phyloP scores from a whole-genome alignment of 1,139 yeast species.

The Pichiaceae sp. region DNA sequence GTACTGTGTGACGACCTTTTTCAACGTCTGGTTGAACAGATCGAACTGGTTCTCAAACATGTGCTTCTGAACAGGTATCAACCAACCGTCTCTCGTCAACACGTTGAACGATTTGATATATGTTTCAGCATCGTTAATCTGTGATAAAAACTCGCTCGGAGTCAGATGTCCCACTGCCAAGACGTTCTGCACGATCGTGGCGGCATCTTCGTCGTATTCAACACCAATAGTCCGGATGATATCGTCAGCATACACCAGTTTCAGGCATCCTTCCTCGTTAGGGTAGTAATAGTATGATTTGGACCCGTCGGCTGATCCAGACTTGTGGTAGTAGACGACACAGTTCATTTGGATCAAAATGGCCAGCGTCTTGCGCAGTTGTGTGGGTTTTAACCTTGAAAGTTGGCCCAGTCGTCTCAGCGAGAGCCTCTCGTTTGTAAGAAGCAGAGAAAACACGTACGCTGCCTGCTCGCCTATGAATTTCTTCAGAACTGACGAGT shows the following conservation, averaged over 20 bases:
- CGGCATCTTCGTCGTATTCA: slow-evolving; percentile 36
- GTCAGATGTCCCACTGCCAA: slow-evolving; percentile 56
- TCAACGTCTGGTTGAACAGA: slow-evolving; percentile 46
- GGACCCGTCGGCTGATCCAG: slow-evolving; percentile 15
- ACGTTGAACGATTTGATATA: slow-evolving; percentile 21
- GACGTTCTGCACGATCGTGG: slow-evolving; percentile 69
- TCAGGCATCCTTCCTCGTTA: slow-evolving; percentile 55
- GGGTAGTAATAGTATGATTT: slow-evolving; percentile 41
- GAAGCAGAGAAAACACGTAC: slow-evolving; percentile 40
- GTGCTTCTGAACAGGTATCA: slow-evolving; percentile 38
- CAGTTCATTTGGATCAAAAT: slow-evolving; percentile 61
- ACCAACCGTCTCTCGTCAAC: slow-evolving; percentile 51
- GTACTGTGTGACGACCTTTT: slow-evolving; percentile 39
- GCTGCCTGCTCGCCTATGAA: slow-evolving; percentile 64
- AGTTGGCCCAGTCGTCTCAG: slow-evolving; percentile 37
- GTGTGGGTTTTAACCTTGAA: slow-evolving; percentile 33
- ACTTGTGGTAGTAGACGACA: slow-evolving; percentile 44
- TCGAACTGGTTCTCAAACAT: slow-evolving; percentile 40
- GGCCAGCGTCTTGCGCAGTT: slow-evolving; percentile 51
- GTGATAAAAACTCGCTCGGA: slow-evolving; percentile 22
- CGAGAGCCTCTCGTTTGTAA: slow-evolving; percentile 52
- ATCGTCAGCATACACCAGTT: slow-evolving; percentile 70
- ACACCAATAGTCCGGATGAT: slow-evolving; percentile 47
- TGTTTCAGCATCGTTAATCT: slow-evolving; percentile 37
- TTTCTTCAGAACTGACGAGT: slow-evolving; percentile 42